Percentiles rank a stretch among this genome's conserved stretches.
These are phyloP conservation scores for Russula sp. DNA, from an alignment of 768 basidiomycete genomes.

Conservation along the genomic window DNA sequence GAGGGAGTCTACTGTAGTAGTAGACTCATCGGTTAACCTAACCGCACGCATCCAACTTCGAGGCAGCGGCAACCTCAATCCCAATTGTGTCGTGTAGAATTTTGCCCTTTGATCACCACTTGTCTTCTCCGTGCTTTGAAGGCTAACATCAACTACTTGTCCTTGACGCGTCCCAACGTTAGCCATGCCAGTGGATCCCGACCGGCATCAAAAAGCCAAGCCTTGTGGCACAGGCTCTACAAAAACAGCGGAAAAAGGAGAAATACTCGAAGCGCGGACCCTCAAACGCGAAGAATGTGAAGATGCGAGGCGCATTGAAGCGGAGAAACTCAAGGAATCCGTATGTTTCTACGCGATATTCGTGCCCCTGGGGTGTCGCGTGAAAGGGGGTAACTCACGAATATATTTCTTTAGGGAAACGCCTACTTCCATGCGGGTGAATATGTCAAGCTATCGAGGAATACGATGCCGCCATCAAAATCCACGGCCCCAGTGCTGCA, in stretches of 20 bases:
- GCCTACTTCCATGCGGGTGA: constrained; percentile 35
- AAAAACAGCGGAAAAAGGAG: background rate
- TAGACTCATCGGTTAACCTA: too few species aligned
- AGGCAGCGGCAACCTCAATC: too few species aligned
- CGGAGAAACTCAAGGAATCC: constrained; percentile 1
- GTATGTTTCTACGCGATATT: background rate
- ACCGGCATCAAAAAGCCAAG: background rate
- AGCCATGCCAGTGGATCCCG: background rate
- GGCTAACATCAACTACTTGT: too few species aligned
- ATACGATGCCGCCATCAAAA: constrained; percentile 37
- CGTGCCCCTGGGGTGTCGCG: background rate
- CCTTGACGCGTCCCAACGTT: background rate
- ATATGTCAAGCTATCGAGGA: constrained; percentile 35
- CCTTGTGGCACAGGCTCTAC: background rate
- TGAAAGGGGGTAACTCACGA: background rate
- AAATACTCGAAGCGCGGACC: background rate
- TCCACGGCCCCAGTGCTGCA: constrained; percentile 35
- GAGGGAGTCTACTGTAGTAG: too few species aligned
- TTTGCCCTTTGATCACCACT: too few species aligned
- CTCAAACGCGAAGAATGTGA: background rate
- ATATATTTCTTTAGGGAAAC: constrained; percentile 37
- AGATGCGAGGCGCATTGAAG: background rate
- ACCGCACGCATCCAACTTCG: too few species aligned
- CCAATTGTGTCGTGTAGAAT: too few species aligned
- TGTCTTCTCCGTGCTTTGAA: too few species aligned